phyloP scores from a whole-genome alignment of 768 basidiomycete species.

The Boletus sensibilis region DNA sequence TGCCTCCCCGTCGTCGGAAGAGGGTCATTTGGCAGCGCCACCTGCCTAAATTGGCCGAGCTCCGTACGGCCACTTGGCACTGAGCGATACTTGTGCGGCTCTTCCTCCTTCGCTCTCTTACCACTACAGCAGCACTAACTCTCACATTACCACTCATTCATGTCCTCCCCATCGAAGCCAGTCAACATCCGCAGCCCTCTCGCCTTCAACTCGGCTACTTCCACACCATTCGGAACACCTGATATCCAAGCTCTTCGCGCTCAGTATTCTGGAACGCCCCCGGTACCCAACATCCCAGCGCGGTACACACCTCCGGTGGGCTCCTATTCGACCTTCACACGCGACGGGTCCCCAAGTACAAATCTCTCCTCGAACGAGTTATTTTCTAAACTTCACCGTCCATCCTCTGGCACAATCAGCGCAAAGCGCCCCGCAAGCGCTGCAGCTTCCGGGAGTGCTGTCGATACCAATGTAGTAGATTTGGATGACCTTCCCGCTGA shows the following conservation, averaged over 20 bases:
- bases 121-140: background rate
- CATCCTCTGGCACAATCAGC: constrained; percentile 38
- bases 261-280: constrained; percentile 59
- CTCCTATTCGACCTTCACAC: constrained; percentile 8
- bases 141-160: constrained; percentile 19
- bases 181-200: constrained; percentile 43
- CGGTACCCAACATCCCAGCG: constrained; percentile 49
- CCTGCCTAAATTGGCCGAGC: background rate
- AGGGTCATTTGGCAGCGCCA: background rate
- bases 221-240: constrained; percentile 56
- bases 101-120: background rate
- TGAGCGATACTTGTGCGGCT: background rate
- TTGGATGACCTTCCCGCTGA: constrained; percentile 71
- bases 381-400: constrained; percentile 16
- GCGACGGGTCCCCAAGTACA: constrained; percentile 10
- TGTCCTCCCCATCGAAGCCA: constrained; percentile 59
- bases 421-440: constrained; percentile 35
- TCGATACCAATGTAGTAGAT: constrained; percentile 33
- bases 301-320: constrained; percentile 51
- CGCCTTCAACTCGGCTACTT: constrained; percentile 11
- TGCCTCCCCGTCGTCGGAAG: no score
- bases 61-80: background rate
- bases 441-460: constrained; percentile 30
- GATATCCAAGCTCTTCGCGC: constrained; percentile 64
- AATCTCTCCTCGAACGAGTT: constrained; percentile 11